Evolutionary conservation across 2,329 filamentous ascomycete genomes (phyloP), one percentile per base, ranked within the genome.

Genomic region (Beauveria caledonica): DNA sequence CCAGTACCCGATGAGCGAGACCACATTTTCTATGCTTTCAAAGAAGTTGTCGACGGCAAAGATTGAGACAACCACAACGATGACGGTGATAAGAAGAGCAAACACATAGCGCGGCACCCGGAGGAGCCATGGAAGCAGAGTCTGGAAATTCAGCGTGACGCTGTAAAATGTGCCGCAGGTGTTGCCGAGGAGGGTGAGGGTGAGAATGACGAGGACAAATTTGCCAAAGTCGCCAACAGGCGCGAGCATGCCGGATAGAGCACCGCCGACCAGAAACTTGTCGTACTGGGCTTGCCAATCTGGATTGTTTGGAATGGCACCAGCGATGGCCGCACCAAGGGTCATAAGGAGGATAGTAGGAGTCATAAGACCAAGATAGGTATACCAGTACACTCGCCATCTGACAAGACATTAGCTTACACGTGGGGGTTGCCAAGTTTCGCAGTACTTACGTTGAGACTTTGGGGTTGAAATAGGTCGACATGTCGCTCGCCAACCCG

Each of bases 61-160:
- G 60, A 87, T 78, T 15, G 81, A 77, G 44, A 84, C 77, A 2
- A 82, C 81, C 61, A 87, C 85, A 65, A 85, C 77, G 64, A 87
- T 77, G 40, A 78, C 80, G 2, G 83, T 82, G 46, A 82, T 78
- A 60, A 85, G 70, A 50, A 87, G 67, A 40, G 82, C 77, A 66
- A 84, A 86, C 56, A 84, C 65, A 63, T 81, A 78, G 5, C 85
- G 81, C 5, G 81, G 84, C 3, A 86, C 74, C 48, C 77, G 75
- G 60, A 80, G 74, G 33, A 86, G 76, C 62, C 76, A 77, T 0
- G 85, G 84, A 5, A 84, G 70, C 21, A 87, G 71, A 64, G 85
- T 83, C 71, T 87, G 84, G 70, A 86, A 83, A 74, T 86, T 86
- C 64, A 87, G 76, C 3, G 83, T 83, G 64, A 86, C 78, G 66